Base-by-base conservation (phyloP, 805 yeast species). In the Pichia membranifaciens region DNA sequence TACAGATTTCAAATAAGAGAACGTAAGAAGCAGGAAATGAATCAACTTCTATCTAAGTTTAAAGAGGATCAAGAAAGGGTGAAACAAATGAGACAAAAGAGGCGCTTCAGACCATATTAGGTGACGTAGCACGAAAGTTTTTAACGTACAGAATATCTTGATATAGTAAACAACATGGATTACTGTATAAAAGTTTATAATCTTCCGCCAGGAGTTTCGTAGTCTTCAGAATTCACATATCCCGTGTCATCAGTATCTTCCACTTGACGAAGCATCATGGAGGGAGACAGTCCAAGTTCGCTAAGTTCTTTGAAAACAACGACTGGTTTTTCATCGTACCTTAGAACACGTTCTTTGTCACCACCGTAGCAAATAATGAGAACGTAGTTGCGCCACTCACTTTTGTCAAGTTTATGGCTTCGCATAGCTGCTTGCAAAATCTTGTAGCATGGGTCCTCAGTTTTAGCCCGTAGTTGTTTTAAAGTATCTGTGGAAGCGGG, bases 1-100 rank as follows among this genome's bases (percentile, higher is more conserved):
- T 93, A 93, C 72, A 76, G 96, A 58, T 93, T 90, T 79, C 99
- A 93, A 71, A 78, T 93, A 56, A 82, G 99, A 67, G 96, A 93
- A 64, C 78, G 80, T 60, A 91, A 90, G 76, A 93, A 93, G 72
- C 79, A 76, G 53, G 96, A 91, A 66, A 88, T 93, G 87, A 87
- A 87, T 61, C 89, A 87, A 46, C 71, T 93, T 60, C 72, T 93
- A 61, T 72, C 67, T 48, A 87, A 89, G 62, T 93, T 90, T 70
- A 88, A 87, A 64, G 81, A 81, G 51, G 99, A 93, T 66, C 97
- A 93, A 69, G 91, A 83, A 57, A 82, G 82, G 64, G 86, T 93
- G 45, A 78, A 76, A 55, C 67, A 75, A 51, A 81, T 93, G 82
- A 87, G 77, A 63, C 89, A 85, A 54, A 84, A 79, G 72, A 83